Conservation (phyloP, 495 filamentous ascomycete genomes). For the Trichoderma gamsii region DNA sequence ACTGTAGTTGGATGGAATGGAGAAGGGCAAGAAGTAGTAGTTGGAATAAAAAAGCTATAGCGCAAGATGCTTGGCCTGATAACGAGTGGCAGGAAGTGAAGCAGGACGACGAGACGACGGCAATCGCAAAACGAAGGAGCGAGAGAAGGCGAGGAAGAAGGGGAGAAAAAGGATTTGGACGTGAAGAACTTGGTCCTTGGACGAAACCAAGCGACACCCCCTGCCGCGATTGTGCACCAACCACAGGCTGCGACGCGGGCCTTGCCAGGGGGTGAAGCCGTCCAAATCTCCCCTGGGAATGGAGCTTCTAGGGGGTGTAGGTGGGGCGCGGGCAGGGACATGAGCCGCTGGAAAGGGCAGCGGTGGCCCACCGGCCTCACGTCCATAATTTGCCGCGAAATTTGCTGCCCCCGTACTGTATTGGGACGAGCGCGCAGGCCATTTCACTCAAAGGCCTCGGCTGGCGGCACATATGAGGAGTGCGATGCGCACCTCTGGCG, state of each 20-base stretch:
- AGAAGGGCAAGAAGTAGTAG: neutral
- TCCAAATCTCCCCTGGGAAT: slow-evolving; percentile 10
- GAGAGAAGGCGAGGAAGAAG: slow-evolving; percentile 13
- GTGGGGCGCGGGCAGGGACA: slow-evolving; percentile 5
- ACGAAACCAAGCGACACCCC: slow-evolving; percentile 13
- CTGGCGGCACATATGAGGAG: neutral
- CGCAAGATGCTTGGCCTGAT: slow-evolving; percentile 5
- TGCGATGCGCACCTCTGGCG: neutral
- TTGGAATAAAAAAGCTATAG: slow-evolving; percentile 8
- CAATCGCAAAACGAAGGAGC: neutral
- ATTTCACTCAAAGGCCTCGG: neutral
- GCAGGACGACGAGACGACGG: slow-evolving; percentile 13
- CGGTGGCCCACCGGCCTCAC: neutral
- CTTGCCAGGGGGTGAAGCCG: neutral
- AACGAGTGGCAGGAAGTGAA: slow-evolving; percentile 13
- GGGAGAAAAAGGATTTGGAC: slow-evolving; percentile 5
- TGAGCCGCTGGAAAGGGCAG: neutral
- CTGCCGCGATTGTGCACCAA: slow-evolving; percentile 9
- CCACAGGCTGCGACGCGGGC: neutral
- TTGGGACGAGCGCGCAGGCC: too few species aligned
- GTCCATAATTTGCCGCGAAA: neutral
- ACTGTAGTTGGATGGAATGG: slow-evolving; percentile 9
- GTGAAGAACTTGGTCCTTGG: slow-evolving; percentile 8
- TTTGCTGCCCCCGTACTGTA: neutral
- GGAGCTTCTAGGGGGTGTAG: slow-evolving; percentile 13